Conservation (phyloP, 2,329 filamentous ascomycete species). For the Pezicula radicicola region DNA sequence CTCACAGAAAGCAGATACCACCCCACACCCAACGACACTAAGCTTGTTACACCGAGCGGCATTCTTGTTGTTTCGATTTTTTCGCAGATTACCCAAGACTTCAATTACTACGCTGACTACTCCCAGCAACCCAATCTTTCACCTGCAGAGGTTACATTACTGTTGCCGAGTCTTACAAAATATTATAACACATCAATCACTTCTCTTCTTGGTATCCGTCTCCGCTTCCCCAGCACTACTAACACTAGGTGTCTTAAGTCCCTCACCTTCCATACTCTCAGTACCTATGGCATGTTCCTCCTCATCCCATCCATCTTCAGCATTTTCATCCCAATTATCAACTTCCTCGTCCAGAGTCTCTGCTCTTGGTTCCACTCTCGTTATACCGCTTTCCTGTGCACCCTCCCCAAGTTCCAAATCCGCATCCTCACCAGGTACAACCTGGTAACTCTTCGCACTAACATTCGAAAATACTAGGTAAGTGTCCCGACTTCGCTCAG, state of each 20-base stretch:
- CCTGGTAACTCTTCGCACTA: conserved; percentile 64
- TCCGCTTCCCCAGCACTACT: conserved; percentile 29
- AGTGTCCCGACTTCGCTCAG: not conserved
- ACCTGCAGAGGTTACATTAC: conserved; percentile 23
- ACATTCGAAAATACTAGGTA: conserved; percentile 17
- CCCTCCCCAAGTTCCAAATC: conserved; percentile 77
- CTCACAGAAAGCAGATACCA: too few species aligned
- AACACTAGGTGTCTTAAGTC: conserved; percentile 30
- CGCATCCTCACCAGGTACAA: conserved; percentile 60
- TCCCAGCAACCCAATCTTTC: conserved; percentile 22
- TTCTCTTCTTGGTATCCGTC: conserved; percentile 26
- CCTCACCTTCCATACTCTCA: conserved; percentile 25
- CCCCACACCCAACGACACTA: conserved; percentile 9
- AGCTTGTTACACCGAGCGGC: conserved; percentile 17
- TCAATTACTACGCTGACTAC: conserved; percentile 29
- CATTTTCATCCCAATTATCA: conserved; percentile 93
- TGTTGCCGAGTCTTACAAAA: conserved; percentile 17
- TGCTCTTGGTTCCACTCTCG: conserved; percentile 31
- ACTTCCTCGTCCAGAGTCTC: conserved; percentile 73
- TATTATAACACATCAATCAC: conserved; percentile 15
- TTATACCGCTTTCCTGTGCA: conserved; percentile 65
- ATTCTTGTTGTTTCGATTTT: conserved; percentile 24
- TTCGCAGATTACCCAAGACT: conserved; percentile 30
- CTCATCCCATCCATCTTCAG: conserved; percentile 57
- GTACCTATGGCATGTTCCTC: conserved; percentile 37